Evolutionary conservation across 495 filamentous ascomycete species (phyloP), one percentile per base, ranked within the genome.

Genomic region (Talaromyces trachyspermus): DNA sequence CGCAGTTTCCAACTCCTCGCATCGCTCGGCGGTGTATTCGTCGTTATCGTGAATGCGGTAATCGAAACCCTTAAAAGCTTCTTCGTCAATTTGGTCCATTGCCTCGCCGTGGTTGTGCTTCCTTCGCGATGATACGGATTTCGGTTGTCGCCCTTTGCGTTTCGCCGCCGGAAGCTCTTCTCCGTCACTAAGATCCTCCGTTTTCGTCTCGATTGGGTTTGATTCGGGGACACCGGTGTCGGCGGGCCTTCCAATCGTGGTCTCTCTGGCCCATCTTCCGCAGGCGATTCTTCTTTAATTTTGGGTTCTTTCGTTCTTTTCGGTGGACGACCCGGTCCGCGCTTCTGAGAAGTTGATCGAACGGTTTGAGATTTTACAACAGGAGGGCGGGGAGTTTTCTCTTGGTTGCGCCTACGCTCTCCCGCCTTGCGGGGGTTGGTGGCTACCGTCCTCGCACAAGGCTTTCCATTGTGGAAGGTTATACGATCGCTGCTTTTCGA

Each of bases 401-500:
- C 83, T 50, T 84, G 84, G 54, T 74, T 87, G 63, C 64, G 81
- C 68, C 92, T 82, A 51, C 92, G 71, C 61, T 98, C 91, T 39
- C 94, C 92, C 92, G 78, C 50, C 81, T 83, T n/a, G 94, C 92
- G 2, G 92, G 1, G 91, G 94, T 56, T 98, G 92, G 57, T 98
- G 89, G 50, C 95, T 88, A 60, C 86, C 86, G 64, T 95, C 88
- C 42, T 95, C 85, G 55, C 88, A 94, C 29, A 97, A 71, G 32
- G 82, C 78, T 52, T 88, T 86, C 92, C 92, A 98, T 63, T 97
- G 89, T 1, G 91, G 91, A 6, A 98, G 72, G 59, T 95, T 98
- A 68, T 97, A 98, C 19, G 87, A 87, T 62, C 94, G 76, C 63
- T 94, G 88, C 63, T 94, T 90, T 59, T 95, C 84, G 25, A 97